Evolutionary conservation across 2,329 filamentous ascomycete genomes (phyloP).

Genomic region (Cadophora sp.): DNA sequence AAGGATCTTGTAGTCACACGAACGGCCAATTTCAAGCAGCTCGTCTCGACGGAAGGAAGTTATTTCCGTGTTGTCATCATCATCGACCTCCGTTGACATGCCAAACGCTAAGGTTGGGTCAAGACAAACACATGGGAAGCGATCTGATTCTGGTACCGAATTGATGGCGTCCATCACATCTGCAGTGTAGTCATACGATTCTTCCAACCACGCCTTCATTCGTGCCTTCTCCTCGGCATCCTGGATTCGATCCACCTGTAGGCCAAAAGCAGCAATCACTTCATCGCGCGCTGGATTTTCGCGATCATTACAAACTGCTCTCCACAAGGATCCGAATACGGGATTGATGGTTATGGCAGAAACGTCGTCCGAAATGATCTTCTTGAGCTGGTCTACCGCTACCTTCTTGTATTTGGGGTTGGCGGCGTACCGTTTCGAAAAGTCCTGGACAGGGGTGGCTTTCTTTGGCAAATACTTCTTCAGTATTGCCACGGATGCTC

Average conservation of each 20-base stretch:
- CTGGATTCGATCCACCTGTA: slow-evolving; percentile 28
- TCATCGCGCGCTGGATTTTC: slow-evolving; percentile 27
- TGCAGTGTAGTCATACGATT: slow-evolving; percentile 35
- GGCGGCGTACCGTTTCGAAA: slow-evolving; percentile 30
- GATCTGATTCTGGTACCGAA: slow-evolving; percentile 22
- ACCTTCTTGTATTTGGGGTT: slow-evolving; percentile 28
- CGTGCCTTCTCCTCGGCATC: slow-evolving; percentile 27
- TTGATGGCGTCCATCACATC: slow-evolving; percentile 31
- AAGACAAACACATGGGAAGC: slow-evolving; percentile 35
- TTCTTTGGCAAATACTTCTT: slow-evolving; percentile 32
- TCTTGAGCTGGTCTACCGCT: slow-evolving; percentile 28
- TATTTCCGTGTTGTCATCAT: slow-evolving; percentile 25
- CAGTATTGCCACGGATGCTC: slow-evolving; percentile 18
- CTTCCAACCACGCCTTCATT: slow-evolving; percentile 35
- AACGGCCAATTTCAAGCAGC: slow-evolving; percentile 35
- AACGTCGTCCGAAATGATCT: slow-evolving; percentile 32
- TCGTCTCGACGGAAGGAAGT: slow-evolving; percentile 31
- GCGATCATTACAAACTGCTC: slow-evolving; percentile 33
- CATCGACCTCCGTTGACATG: neutral
- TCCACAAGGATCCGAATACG: slow-evolving; percentile 35
- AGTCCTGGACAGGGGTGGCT: slow-evolving; percentile 28
- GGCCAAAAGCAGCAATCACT: slow-evolving; percentile 28
- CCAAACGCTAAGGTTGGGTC: slow-evolving; percentile 34
- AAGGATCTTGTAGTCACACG: slow-evolving; percentile 34
- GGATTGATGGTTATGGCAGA: slow-evolving; percentile 33